Conservation (phyloP, 2,329 filamentous ascomycete species). For the Fusarium illudens region DNA sequence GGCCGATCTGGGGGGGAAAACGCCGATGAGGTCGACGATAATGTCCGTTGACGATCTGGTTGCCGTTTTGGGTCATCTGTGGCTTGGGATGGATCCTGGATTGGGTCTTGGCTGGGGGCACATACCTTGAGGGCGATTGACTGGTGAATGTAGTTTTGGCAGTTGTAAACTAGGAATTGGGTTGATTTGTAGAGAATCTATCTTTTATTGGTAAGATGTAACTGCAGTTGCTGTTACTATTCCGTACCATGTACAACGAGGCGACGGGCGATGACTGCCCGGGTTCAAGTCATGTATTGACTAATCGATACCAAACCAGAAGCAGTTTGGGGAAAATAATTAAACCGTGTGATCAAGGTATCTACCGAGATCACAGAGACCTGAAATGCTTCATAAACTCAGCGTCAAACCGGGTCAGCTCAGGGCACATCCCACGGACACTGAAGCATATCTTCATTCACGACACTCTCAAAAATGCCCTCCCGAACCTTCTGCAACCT, state of each 20-base stretch:
- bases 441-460: slow-evolving; percentile 14
- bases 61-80: slow-evolving; percentile 14
- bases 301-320: neutral
- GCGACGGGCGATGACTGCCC: neutral
- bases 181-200: neutral
- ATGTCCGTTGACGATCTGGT: slow-evolving; percentile 22
- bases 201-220: too few relatives aligned
- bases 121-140: neutral
- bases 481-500: slow-evolving; percentile 57
- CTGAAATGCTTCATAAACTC: neutral
- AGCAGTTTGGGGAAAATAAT: neutral
- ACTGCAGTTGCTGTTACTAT: too few relatives aligned
- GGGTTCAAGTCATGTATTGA: neutral
- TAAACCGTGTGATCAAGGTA: neutral
- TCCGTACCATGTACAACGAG: too few relatives aligned
- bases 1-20: neutral
- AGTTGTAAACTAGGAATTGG: neutral
- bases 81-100: neutral
- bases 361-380: neutral
- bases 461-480: slow-evolving; percentile 44
- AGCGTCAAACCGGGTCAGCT: too few relatives aligned
- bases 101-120: neutral
- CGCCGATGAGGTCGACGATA: slow-evolving; percentile 3
- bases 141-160: neutral
- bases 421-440: neutral